Percentiles rank a stretch among this genome's conserved stretches.
Evolutionary conservation across 1,139 yeast species (phyloP).

Genomic region (Tardiomyces blankii): DNA sequence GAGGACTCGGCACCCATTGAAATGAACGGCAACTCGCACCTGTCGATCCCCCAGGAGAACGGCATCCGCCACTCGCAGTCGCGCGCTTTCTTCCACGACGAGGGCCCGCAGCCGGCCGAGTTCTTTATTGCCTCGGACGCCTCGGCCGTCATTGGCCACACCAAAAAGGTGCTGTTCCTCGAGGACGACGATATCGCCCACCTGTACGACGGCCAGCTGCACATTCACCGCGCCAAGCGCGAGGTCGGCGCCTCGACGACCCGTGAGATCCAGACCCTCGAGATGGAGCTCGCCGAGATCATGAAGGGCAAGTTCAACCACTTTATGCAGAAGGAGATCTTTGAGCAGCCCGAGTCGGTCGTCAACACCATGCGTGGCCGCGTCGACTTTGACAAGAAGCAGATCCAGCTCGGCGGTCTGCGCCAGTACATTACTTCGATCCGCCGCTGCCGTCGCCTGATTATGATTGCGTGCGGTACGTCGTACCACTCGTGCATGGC

Average conservation of each 20-base stretch:
- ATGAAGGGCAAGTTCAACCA: constrained; percentile 97
- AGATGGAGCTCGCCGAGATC: constrained; percentile 93
- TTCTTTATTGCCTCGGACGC: constrained; percentile 96
- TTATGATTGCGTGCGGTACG: constrained; percentile 99
- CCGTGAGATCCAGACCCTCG: constrained; percentile 92
- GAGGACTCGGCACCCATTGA: constrained; percentile 26
- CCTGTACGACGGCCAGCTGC: constrained; percentile 95
- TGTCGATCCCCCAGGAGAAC: not conserved
- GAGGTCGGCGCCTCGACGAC: constrained; percentile 86
- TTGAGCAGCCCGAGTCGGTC: constrained; percentile 97
- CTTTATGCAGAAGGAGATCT: constrained; percentile 98
- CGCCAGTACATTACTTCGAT: constrained; percentile 76
- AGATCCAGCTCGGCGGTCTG: constrained; percentile 83
- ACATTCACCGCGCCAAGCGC: constrained; percentile 91
- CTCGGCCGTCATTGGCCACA: constrained; percentile 94
- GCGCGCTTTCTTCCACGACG: constrained; percentile 85
- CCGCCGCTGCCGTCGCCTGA: constrained; percentile 88
- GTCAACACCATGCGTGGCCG: constrained; percentile 99
- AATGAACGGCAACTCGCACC: constrained; percentile 9
- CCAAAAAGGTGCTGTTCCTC: constrained; percentile 89
- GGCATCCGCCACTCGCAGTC: constrained; percentile 77
- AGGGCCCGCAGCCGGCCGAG: constrained; percentile 93
- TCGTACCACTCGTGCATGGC: constrained; percentile 98
- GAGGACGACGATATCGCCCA: constrained; percentile 99
- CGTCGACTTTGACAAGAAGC: constrained; percentile 74